These are phyloP conservation scores for Didymella exigua DNA, from an alignment of 2,329 filamentous ascomycete genomes.

Conservation along the genomic window DNA sequence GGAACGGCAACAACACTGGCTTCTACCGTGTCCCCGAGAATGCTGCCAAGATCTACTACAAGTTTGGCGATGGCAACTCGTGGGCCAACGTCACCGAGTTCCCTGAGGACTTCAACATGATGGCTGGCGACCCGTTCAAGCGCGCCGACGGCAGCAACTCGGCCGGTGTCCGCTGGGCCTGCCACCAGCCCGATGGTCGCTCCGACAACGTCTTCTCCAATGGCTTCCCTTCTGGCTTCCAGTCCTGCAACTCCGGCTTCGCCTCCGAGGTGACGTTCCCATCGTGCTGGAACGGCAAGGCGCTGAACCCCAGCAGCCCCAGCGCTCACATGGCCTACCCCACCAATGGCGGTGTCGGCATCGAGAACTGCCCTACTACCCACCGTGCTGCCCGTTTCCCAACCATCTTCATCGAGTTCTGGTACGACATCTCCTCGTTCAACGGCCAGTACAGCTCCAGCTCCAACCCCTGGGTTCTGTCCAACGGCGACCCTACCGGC, in stretches of 20 bases:
- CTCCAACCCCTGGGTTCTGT: constrained; percentile 42
- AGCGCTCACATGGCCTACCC: constrained; percentile 50
- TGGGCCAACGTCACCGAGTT: constrained; percentile 47
- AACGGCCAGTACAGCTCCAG: constrained; percentile 40
- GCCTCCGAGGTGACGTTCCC: constrained; percentile 46
- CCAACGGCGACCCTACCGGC: constrained; percentile 47
- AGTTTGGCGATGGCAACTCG: constrained; percentile 41
- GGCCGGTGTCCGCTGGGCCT: constrained; percentile 42
- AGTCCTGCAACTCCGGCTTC: constrained; percentile 45
- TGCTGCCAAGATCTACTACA: constrained; percentile 48
- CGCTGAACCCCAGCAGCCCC: constrained; percentile 40
- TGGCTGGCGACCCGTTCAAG: constrained; percentile 41
- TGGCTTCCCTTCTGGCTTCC: constrained; percentile 47
- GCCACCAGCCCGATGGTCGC: constrained; percentile 33
- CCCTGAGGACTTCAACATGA: constrained; percentile 46
- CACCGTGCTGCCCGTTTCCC: constrained; percentile 44
- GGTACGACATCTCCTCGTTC: constrained; percentile 46
- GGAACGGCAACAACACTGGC: constrained; percentile 44
- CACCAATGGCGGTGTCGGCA: constrained; percentile 30
- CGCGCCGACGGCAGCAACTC: constrained; percentile 39
- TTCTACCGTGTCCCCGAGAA: constrained; percentile 46
- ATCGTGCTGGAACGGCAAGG: constrained; percentile 47
- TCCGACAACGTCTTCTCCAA: constrained; percentile 33
- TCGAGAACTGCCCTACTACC: constrained; percentile 43
- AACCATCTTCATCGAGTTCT: constrained; percentile 49